Conservation (phyloP, 2,329 filamentous ascomycete genomes). For the Herpotrichia juniperi region DNA sequence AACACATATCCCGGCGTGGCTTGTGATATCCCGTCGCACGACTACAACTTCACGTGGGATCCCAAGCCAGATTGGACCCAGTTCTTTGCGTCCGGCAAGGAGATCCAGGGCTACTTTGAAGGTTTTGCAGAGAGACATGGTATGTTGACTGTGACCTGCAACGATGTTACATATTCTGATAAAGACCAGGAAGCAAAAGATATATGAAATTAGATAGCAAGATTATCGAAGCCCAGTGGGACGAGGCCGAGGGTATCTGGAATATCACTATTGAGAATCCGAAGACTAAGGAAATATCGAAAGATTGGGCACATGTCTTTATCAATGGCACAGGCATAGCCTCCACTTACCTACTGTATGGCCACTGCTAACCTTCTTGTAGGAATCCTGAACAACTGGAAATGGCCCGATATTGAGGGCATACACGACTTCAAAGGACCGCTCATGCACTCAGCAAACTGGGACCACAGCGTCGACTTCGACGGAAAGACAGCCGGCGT, state of each 20-base stretch:
- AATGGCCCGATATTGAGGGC: slow-evolving; percentile 52
- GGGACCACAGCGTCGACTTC: slow-evolving; percentile 48
- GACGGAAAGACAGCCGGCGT: slow-evolving; percentile 36
- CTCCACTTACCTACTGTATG: neutral
- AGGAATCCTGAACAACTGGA: slow-evolving; percentile 53
- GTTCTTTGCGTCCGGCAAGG: slow-evolving; percentile 7
- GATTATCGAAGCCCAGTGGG: slow-evolving; percentile 53
- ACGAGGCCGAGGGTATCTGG: slow-evolving; percentile 49
- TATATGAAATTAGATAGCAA: slow-evolving; percentile 55
- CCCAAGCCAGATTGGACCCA: slow-evolving; percentile 11
- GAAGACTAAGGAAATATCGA: slow-evolving; percentile 36
- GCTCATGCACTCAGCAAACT: slow-evolving; percentile 51
- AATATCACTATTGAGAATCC: slow-evolving; percentile 45
- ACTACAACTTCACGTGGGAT: slow-evolving; percentile 11
- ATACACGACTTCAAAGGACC: slow-evolving; percentile 51
- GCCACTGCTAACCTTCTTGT: slow-evolving; percentile 19
- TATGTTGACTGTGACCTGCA: too few species aligned
- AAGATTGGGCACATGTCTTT: slow-evolving; percentile 47
- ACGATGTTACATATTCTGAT: slow-evolving; percentile 8
- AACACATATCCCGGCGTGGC: slow-evolving; percentile 46
- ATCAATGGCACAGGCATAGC: slow-evolving; percentile 52
- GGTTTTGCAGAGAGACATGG: slow-evolving; percentile 64
- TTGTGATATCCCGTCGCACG: slow-evolving; percentile 42
- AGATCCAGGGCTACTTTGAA: slow-evolving; percentile 52
- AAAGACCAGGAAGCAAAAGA: slow-evolving; percentile 46